Conservation (phyloP, 495 filamentous ascomycete genomes). For the Penicillium argentinense region DNA sequence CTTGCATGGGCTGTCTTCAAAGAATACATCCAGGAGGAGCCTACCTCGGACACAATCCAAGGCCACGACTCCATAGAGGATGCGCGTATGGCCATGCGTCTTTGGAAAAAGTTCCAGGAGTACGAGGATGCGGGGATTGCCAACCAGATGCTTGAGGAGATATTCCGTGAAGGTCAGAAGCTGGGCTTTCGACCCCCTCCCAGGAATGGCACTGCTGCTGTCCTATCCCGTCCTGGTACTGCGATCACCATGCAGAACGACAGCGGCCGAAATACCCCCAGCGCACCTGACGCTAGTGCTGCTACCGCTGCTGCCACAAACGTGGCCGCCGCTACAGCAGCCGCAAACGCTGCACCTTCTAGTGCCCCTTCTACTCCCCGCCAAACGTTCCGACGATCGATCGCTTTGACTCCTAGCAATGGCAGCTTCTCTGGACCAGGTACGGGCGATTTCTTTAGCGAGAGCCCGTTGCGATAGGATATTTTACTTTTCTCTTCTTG, state of each 20-base stretch:
- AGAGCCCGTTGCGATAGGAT: conserved; percentile 42
- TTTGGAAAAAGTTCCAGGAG: conserved; percentile 89
- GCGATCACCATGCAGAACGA: conserved; percentile 44
- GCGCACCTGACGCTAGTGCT: conserved; percentile 31
- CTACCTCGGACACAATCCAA: conserved; percentile 39
- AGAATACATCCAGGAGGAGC: conserved; percentile 85
- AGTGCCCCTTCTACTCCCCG: conserved; percentile 46
- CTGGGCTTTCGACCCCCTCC: conserved; percentile 72
- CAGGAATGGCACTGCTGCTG: conserved; percentile 32
- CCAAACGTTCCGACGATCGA: conserved; percentile 47
- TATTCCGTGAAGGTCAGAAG: conserved; percentile 71
- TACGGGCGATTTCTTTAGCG: conserved; percentile 42
- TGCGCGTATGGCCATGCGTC: conserved; percentile 79
- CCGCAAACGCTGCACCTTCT: conserved; percentile 11
- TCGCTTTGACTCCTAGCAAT: conserved; percentile 48
- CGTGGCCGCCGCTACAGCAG: conserved; percentile 1
- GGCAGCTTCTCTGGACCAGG: conserved; percentile 44
- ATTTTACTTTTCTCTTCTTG: not conserved
- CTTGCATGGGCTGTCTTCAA: conserved; percentile 84
- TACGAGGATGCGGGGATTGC: conserved; percentile 82
- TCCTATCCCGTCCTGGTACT: conserved; percentile 46
- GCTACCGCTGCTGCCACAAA: conserved; percentile 8
- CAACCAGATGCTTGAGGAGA: conserved; percentile 69
- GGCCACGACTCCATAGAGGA: conserved; percentile 93
- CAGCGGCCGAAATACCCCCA: conserved; percentile 48